Conservation (phyloP, 352 stramenopile species). For the Phytophthora multivora region DNA sequence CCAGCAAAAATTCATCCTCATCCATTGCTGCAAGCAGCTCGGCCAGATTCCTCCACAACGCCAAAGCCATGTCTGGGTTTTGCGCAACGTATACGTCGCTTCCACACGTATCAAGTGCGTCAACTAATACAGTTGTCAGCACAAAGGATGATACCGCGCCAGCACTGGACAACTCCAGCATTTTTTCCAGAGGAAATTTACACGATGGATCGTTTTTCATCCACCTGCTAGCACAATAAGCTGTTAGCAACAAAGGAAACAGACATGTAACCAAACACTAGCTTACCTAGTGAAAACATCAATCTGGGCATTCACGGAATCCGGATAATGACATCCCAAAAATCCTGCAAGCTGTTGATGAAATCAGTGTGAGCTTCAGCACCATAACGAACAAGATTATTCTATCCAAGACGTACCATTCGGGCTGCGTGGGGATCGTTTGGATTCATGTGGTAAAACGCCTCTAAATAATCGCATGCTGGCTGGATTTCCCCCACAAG, state of each 20-base stretch:
- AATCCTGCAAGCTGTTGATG: slow-evolving; percentile 39
- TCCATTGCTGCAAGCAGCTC: slow-evolving; percentile 54
- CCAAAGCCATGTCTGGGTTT: slow-evolving; percentile 34
- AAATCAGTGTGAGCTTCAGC: slow-evolving; percentile 12
- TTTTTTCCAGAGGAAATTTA: slow-evolving; percentile 50
- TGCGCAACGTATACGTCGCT: slow-evolving; percentile 57
- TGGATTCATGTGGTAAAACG: slow-evolving; percentile 66
- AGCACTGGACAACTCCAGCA: slow-evolving; percentile 50
- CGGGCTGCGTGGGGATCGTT: slow-evolving; percentile 61
- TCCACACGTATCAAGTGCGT: slow-evolving; percentile 59
- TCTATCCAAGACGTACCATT: slow-evolving; percentile 56
- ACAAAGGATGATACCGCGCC: slow-evolving; percentile 41
- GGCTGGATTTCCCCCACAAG: slow-evolving; percentile 60
- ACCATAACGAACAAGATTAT: not conserved
- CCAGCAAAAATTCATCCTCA: slow-evolving; percentile 44
- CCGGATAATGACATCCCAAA: slow-evolving; percentile 53
- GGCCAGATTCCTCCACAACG: slow-evolving; percentile 62
- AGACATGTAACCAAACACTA: not conserved
- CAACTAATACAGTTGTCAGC: slow-evolving; percentile 44
- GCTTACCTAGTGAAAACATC: slow-evolving; percentile 38
- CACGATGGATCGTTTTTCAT: slow-evolving; percentile 61
- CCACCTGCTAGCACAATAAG: slow-evolving; percentile 38
- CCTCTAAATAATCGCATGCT: slow-evolving; percentile 76
- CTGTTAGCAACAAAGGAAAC: slow-evolving; percentile 3
- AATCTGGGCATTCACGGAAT: slow-evolving; percentile 50